Percentiles rank a stretch among this genome's conserved stretches.
Evolutionary conservation across 1,284 basidiomycete genomes (phyloP).

Genomic region (Cryptococcus sp.): DNA sequence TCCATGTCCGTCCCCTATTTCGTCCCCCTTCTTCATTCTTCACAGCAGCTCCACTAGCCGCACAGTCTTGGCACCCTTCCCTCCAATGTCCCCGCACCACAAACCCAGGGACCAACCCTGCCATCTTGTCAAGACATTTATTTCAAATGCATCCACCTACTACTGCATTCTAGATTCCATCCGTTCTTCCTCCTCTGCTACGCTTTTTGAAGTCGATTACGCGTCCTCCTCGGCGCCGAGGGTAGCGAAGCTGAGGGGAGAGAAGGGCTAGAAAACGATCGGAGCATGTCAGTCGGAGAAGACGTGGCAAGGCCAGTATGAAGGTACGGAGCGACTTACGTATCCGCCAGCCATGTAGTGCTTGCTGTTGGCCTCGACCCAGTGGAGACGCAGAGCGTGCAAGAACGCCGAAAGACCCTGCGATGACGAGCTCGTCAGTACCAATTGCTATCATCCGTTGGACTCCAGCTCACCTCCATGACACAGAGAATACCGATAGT

Average conservation of each 20-base stretch:
- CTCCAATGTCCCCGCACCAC: no score
- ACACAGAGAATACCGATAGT: constrained; percentile 79
- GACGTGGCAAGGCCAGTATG: neutral
- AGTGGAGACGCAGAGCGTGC: constrained; percentile 93
- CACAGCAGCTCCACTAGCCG: no score
- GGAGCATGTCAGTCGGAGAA: neutral
- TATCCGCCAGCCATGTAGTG: constrained; percentile 88
- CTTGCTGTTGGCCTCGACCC: constrained; percentile 96
- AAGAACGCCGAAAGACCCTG: constrained; percentile 90
- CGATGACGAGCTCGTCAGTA: constrained; percentile 11
- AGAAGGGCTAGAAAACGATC: constrained; percentile 37
- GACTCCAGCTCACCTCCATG: constrained; percentile 95
- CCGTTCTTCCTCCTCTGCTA: no score
- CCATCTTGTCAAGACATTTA: no score
- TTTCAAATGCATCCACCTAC: no score
- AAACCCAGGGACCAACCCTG: no score
- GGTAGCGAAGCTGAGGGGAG: constrained; percentile 47
- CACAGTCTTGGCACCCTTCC: no score
- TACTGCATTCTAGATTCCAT: no score
- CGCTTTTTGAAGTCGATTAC: neutral
- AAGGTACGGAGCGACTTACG: constrained; percentile 11
- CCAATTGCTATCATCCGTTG: constrained; percentile 75
- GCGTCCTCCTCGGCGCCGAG: constrained; percentile 12
- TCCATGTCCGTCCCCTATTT: no score
- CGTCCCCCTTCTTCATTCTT: no score